These are phyloP conservation scores for Helichrysum umbraculigerum DNA, from an alignment of 129 eudicot genomes.

Conservation along the genomic window DNA sequence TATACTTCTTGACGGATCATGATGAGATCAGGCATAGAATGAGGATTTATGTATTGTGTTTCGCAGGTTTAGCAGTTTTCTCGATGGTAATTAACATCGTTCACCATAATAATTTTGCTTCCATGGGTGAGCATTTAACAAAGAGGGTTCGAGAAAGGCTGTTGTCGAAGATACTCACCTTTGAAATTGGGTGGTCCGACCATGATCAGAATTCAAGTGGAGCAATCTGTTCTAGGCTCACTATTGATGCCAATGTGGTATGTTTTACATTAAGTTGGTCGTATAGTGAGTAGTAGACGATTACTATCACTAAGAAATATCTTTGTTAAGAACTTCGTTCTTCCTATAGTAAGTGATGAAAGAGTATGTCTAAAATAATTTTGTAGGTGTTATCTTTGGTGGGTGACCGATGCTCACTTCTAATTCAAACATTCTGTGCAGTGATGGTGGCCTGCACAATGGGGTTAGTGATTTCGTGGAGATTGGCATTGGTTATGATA, in stretches of 20 bases:
- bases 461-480: slow-evolving; percentile 80
- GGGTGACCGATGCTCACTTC: slow-evolving; percentile 67
- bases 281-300: too few relatives aligned
- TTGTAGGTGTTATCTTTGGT: slow-evolving; percentile 78
- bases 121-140: slow-evolving; percentile 91
- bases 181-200: slow-evolving; percentile 95
- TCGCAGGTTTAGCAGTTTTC: slow-evolving; percentile 69
- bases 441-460: slow-evolving; percentile 65
- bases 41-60: slow-evolving; percentile 54
- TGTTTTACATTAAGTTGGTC: not conserved
- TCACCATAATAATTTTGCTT: slow-evolving; percentile 82
- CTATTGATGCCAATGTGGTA: slow-evolving; percentile 95
- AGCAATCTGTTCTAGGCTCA: slow-evolving; percentile 73
- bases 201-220: slow-evolving; percentile 82
- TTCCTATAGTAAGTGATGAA: not conserved
- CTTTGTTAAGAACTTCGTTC: too few relatives aligned
- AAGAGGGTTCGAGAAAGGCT: slow-evolving; percentile 80
- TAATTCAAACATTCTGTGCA: slow-evolving; percentile 72
- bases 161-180: slow-evolving; percentile 85
- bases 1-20: slow-evolving; percentile 63
- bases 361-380: not conserved
- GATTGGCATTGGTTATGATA: slow-evolving; percentile 77
- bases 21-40: slow-evolving; percentile 62
- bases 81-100: slow-evolving; percentile 54
- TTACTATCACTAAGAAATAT: too few relatives aligned